phyloP scores from a whole-genome alignment of 2,329 filamentous ascomycete species.

The Ophiosphaerella narmari region DNA sequence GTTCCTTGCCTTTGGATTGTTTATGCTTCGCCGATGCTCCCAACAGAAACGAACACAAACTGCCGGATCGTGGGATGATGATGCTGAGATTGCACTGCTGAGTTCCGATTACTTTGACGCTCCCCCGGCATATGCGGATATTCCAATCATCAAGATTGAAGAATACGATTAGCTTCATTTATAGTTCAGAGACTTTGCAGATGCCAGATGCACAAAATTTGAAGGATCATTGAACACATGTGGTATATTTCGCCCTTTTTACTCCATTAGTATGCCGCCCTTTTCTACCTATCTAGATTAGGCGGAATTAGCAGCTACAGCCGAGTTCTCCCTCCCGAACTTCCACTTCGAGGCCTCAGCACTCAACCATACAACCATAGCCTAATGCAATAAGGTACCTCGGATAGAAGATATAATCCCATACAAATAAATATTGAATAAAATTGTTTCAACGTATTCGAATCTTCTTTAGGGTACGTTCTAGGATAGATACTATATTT shows the following conservation, averaged over 20 bases:
- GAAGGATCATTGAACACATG: too few species aligned
- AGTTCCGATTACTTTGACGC: conserved; percentile 15
- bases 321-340: background rate
- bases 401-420: too few species aligned
- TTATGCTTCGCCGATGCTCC: conserved; percentile 18
- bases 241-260: too few species aligned
- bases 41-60: conserved; percentile 13
- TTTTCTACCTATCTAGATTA: background rate
- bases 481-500: too few species aligned
- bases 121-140: conserved; percentile 24
- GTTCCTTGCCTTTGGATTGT: conserved; percentile 12
- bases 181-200: conserved; percentile 14
- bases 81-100: conserved; percentile 27
- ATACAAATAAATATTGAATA: too few species aligned
- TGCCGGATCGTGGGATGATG: conserved; percentile 4
- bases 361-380: too few species aligned
- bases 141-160: conserved; percentile 27
- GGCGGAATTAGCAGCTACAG: background rate
- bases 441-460: too few species aligned
- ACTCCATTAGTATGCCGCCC: background rate
- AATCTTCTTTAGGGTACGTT: too few species aligned
- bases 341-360: background rate
- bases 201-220: too few species aligned
- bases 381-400: too few species aligned
- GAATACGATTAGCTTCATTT: conserved; percentile 18